These are phyloP conservation scores for Bertia moriformis DNA, from an alignment of 2,329 filamentous ascomycete species.

Conservation along the genomic window DNA sequence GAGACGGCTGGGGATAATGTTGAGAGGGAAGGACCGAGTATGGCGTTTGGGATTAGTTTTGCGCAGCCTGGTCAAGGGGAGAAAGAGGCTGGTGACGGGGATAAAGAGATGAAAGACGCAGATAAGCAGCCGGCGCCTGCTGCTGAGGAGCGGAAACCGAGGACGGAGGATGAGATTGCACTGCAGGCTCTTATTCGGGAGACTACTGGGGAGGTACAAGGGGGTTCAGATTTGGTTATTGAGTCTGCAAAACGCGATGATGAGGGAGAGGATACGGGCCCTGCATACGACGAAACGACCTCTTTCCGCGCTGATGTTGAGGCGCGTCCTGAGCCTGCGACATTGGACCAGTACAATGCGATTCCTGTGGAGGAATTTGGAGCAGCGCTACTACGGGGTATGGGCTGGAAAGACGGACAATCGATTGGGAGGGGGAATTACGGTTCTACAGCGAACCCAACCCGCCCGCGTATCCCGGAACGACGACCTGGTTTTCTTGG, in stretches of 20 bases:
- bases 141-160: background rate
- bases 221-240: background rate
- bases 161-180: background rate
- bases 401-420: slow-evolving; percentile 76
- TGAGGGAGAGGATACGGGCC: background rate
- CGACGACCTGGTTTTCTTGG: slow-evolving; percentile 29
- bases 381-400: slow-evolving; percentile 73
- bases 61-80: background rate
- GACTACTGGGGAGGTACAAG: background rate
- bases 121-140: background rate
- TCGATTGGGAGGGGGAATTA: slow-evolving; percentile 46
- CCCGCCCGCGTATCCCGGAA: slow-evolving; percentile 82
- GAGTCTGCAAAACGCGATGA: background rate
- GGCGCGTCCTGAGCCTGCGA: slow-evolving; percentile 12
- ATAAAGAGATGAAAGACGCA: background rate
- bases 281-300: slow-evolving; percentile 1
- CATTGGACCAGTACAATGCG: slow-evolving; percentile 70
- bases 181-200: slow-evolving; percentile 1
- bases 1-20: background rate
- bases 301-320: background rate
- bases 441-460: slow-evolving; percentile 57
- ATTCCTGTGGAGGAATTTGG: slow-evolving; percentile 93
- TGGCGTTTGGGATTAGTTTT: background rate
- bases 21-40: background rate
- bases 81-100: background rate